Base-by-base conservation (phyloP, 2,329 filamentous ascomycete species). In the Alternaria solani region DNA sequence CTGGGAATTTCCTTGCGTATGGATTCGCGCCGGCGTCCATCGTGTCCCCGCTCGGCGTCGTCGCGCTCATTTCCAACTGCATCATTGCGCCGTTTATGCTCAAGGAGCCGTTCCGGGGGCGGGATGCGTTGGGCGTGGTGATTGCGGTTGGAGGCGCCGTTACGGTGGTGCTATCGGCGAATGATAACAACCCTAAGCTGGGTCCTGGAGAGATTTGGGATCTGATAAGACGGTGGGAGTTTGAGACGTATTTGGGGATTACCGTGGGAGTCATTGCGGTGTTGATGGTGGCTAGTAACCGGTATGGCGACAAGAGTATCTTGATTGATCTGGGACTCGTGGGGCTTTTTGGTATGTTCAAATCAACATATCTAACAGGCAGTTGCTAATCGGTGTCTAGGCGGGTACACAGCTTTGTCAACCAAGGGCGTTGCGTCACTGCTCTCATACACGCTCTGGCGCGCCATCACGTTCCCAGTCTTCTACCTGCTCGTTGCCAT, bases 1-100 rank as follows among this genome's bases (percentile, higher is more conserved):
- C 91, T 75, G 95, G 95, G 52, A 99, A 99, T 78, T 99, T 99
- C 75, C 82, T 99, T 64, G 95, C 95, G 0, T 99, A 99, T 74
- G 95, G 95, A 25, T 99, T 99, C 77, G 95, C 95, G 30, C 95
- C 95, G 4, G 95, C 95, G 7, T 98, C 95, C 14, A 97, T 99
- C 71, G 95, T 99, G 42, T 97, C 94, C 34, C 95, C 95, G 0
- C 84, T 99, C 6, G 95, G 95, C 9, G 95, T 99, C n/a, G 95
- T 99, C 12, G 95, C 95, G 2, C 83, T 99, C 63, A 89, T 99
- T 46, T 97, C 94, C 44, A 99, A 99, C 80, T 99, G 95, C 79
- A 87, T 99, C 61, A 97, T 99, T 75, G 95, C 95, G 2, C 95
- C 95, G 0, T 89, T 95, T 63, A 89, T 99, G 84, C 89, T 99